Base-by-base conservation (phyloP, 169 alveolate genomes). In the Plasmodium ovale region DNA sequence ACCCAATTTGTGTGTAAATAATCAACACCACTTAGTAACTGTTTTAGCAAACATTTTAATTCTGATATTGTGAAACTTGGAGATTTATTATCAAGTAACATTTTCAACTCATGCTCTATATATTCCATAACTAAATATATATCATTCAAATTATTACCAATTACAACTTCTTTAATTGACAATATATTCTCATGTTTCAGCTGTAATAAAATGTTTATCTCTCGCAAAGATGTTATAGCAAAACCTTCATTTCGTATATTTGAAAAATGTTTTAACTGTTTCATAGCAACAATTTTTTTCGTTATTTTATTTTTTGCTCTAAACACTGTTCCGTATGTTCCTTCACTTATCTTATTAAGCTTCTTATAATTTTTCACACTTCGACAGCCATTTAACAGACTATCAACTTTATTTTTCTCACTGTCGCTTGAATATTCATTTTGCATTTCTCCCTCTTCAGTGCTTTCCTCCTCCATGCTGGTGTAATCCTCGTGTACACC, bases 321-420 rank as follows among this genome's bases (percentile, higher is more conserved):
- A 88, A 96, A 97, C 4, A 98, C 99, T 35, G 98, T 95, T 37
- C 99, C 99, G 90, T 97, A 98, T 0, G 99, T 97, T 9, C 99
- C 99, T 85, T 95, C 98, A 49, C 99, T 98, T 72, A 98, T 95
- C 88, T 96, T 96, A 60, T 97, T 97, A 65, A 96, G 69, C 88
- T 94, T 94, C 92, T 96, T 96, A 90, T 96, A 98, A 72, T 88
- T 94, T 2, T 84, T 94, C 5, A 94, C 90, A 60, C 87, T 91
- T 37, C 96, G 60, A 47, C 96, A 93, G 7, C 88, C 88, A 51
- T 53, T 42, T 65, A 74, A n/a, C 14, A 74, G 27, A 23, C 88
- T 29, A 19, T 53, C 74, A 23, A 33, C 44, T 59, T 74, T 59
- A 21, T 59, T 44, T 51, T 47, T 47, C 51, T 74, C 88, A 16